Conservation (phyloP, 2,329 filamentous ascomycete genomes). For the Fusarium sp. region DNA sequence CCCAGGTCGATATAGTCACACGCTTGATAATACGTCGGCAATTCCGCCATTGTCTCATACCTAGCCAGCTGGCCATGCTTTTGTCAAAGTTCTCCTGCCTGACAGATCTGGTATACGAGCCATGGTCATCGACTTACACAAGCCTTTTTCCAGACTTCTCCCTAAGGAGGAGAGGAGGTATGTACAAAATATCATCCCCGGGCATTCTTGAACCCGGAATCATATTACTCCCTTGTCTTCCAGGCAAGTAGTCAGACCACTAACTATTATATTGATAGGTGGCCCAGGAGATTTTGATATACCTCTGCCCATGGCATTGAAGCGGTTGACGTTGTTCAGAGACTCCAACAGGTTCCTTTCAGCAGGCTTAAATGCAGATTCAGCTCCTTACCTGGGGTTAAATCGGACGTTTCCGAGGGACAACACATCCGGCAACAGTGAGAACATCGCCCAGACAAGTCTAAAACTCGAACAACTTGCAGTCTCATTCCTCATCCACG, state of each 20-base stretch:
- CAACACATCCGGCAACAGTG: background rate
- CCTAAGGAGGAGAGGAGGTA: too few species aligned
- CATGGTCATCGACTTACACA: background rate
- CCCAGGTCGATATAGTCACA: background rate
- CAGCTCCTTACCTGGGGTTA: background rate
- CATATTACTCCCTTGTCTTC: background rate
- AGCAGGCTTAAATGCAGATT: background rate
- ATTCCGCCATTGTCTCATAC: background rate
- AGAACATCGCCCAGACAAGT: background rate
- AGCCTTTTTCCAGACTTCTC: too few species aligned
- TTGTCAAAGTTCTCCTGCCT: background rate
- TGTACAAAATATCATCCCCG: too few species aligned
- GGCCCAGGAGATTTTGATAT: background rate
- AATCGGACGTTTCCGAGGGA: background rate
- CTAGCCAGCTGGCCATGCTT: background rate
- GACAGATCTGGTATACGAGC: background rate
- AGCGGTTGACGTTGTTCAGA: background rate
- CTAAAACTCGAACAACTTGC: background rate
- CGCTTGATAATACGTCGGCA: slow-evolving; percentile 8
- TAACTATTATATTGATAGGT: background rate
- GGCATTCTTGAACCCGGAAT: too few species aligned
- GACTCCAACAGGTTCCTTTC: background rate
- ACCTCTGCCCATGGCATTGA: background rate
- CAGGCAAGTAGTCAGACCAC: background rate
- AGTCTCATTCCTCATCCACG: background rate